These are phyloP conservation scores for Lichtheimia ornata DNA, from an alignment of 371 early-diverging fungal species.

Conservation along the genomic window DNA sequence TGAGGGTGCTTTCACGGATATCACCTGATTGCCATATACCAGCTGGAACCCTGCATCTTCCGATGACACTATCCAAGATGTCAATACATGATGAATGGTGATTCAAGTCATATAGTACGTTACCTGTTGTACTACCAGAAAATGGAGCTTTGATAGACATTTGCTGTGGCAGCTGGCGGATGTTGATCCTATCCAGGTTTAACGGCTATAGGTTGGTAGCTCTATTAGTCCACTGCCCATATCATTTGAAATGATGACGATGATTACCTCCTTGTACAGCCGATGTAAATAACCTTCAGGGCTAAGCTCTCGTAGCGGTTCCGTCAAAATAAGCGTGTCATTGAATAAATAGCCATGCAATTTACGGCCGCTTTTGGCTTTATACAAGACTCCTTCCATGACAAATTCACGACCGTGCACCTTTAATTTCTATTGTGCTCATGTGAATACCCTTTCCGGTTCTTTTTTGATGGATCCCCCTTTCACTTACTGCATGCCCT, in stretches of 20 bases:
- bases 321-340: slow-evolving; percentile 78
- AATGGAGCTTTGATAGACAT: slow-evolving; percentile 37
- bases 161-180: slow-evolving; percentile 27
- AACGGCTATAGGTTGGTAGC: slow-evolving; percentile 23
- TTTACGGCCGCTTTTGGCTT: slow-evolving; percentile 83
- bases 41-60: slow-evolving; percentile 68
- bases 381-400: slow-evolving; percentile 80
- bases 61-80: slow-evolving; percentile 5
- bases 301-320: slow-evolving; percentile 44
- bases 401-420: slow-evolving; percentile 73
- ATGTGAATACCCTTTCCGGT: neutral
- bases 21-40: slow-evolving; percentile 51
- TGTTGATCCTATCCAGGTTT: slow-evolving; percentile 25
- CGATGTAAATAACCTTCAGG: slow-evolving; percentile 48
- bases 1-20: slow-evolving; percentile 60
- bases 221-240: neutral
- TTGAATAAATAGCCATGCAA: slow-evolving; percentile 87
- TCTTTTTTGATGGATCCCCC: neutral
- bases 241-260: neutral
- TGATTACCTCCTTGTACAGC: slow-evolving; percentile 61
- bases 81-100: slow-evolving; percentile 13
- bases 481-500: slow-evolving; percentile 52
- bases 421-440: slow-evolving; percentile 45
- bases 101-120: neutral
- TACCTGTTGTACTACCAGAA: slow-evolving; percentile 10